Conservation (phyloP, 768 basidiomycete species). For the Dacryopinax primogenitus region DNA sequence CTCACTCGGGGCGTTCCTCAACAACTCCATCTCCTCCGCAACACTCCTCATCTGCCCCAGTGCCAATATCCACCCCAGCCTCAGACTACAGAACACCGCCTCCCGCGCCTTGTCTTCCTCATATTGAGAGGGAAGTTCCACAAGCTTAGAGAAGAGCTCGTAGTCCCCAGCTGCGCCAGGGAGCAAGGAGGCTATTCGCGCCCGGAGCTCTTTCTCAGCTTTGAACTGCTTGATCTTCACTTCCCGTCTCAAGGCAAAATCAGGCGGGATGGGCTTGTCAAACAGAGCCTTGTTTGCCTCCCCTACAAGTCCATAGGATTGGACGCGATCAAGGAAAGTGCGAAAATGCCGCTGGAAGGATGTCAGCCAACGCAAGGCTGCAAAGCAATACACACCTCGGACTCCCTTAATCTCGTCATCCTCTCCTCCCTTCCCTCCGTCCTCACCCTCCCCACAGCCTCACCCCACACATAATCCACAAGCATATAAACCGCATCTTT, state of each 20-base stretch:
- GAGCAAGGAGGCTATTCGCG: slow-evolving; percentile 38
- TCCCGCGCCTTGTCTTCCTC: slow-evolving; percentile 56
- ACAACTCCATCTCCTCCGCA: slow-evolving; percentile 57
- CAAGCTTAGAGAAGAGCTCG: slow-evolving; percentile 33
- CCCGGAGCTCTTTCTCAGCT: slow-evolving; percentile 71
- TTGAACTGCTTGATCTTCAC: slow-evolving; percentile 84
- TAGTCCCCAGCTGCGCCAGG: slow-evolving; percentile 29
- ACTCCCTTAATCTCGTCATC: slow-evolving; percentile 39
- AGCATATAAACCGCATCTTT: slow-evolving; percentile 61
- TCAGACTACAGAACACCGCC: slow-evolving; percentile 54
- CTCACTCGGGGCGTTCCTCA: slow-evolving; percentile 42
- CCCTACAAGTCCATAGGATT: slow-evolving; percentile 54
- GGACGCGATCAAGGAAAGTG: slow-evolving; percentile 23
- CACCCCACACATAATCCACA: slow-evolving; percentile 54
- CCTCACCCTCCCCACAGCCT: slow-evolving; percentile 48
- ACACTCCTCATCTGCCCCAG: slow-evolving; percentile 53
- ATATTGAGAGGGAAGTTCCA: not conserved
- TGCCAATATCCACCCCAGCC: slow-evolving; percentile 58
- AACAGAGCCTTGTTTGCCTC: slow-evolving; percentile 47
- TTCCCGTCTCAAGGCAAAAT: slow-evolving; percentile 64
- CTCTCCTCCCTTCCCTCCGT: slow-evolving; percentile 47
- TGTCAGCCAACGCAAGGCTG: not conserved
- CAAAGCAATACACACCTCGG: slow-evolving; percentile 38
- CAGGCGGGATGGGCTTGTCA: slow-evolving; percentile 36
- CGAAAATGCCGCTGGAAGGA: slow-evolving; percentile 13